These are phyloP conservation scores for Chaetoscypha palmicola DNA, from an alignment of 2,329 filamentous ascomycete species.

Conservation along the genomic window DNA sequence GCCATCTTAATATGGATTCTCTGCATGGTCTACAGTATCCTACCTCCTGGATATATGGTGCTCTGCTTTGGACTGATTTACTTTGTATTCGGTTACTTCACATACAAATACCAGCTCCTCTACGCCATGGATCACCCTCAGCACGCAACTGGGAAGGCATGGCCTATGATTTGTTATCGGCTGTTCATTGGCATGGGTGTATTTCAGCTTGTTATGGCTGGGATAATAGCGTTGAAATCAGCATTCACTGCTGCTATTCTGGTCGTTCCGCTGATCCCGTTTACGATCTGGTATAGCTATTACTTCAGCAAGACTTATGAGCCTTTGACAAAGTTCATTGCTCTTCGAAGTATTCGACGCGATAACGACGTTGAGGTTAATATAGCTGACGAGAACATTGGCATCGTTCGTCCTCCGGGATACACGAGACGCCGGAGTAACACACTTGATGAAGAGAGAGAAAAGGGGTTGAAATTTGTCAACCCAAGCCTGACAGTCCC, in stretches of 20 bases:
- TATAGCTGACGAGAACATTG: slow-evolving; percentile 36
- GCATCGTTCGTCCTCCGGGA: slow-evolving; percentile 21
- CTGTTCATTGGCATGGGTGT: slow-evolving; percentile 79
- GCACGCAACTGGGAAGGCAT: slow-evolving; percentile 86
- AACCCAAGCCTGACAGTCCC: slow-evolving; percentile 68
- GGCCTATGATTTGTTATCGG: slow-evolving; percentile 94
- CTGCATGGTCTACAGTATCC: slow-evolving; percentile 87
- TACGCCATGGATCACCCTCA: slow-evolving; percentile 98
- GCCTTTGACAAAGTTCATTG: slow-evolving; percentile 87
- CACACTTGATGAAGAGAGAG: slow-evolving; percentile 65
- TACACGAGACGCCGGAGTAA: slow-evolving; percentile 33
- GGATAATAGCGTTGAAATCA: slow-evolving; percentile 67
- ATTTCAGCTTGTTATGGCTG: slow-evolving; percentile 87
- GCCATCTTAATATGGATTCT: slow-evolving; percentile 91
- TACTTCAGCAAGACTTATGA: slow-evolving; percentile 76
- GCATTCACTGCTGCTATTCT: slow-evolving; percentile 68
- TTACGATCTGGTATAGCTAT: slow-evolving; percentile 84
- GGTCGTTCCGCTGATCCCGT: slow-evolving; percentile 67
- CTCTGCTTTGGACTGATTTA: slow-evolving; percentile 77
- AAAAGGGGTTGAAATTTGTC: slow-evolving; percentile 63
- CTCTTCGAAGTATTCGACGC: slow-evolving; percentile 73
- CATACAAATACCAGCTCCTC: slow-evolving; percentile 94
- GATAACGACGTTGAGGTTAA: slow-evolving; percentile 44
- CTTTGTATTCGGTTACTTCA: slow-evolving; percentile 76
- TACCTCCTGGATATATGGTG: slow-evolving; percentile 72